Base-by-base conservation (phyloP, 805 yeast genomes). In the Candida palmyrensis region DNA sequence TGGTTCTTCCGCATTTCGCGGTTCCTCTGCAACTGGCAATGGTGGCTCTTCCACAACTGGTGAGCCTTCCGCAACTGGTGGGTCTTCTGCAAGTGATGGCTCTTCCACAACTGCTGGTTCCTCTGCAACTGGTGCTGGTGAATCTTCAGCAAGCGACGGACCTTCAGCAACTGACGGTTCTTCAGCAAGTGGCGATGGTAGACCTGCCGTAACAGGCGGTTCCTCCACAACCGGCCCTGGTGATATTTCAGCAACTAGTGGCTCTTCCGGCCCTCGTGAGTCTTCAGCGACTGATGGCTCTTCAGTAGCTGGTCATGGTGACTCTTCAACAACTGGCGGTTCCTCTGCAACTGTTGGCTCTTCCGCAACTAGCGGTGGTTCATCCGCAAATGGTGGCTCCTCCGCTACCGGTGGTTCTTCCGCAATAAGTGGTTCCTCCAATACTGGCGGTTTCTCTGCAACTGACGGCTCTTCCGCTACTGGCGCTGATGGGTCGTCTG, bases 101-200 rank as follows among this genome's bases (percentile, higher is more conserved):
- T 12, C 16, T 6, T 21, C 29, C 14, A 11, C 24, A 9, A 22
- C 21, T 22, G 29, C 30, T n/a, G 16, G 18, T 11, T n/a, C 32
- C 14, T 15, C 36, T 16, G 9, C 24, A 10, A 16, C n/a, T 22
- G 5, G 32, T 16, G 16, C 32, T 20, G 20, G 22, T 26, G 12
- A 20, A 15, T 21, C 37, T 17, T 6, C 29, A 12, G 14, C 28
- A 17, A 31, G 29, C 7, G 18, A 7, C 12, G 11, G 32, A 10
- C 11, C 22, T 21, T 15, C 28, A 6, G 28, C 37, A 8, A 11
- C n/a, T 13, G 18, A n/a, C 8, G 18, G 20, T 5, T 10, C 35
- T 14, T 16, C 30, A 18, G 18, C 31, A 28, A 18, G 24, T 11
- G 31, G n/a, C 31, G 24, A 23, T 14, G 26, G 7, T 19, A 27